phyloP scores from a whole-genome alignment of 2,329 filamentous ascomycete genomes.

The Fusarium udum region DNA sequence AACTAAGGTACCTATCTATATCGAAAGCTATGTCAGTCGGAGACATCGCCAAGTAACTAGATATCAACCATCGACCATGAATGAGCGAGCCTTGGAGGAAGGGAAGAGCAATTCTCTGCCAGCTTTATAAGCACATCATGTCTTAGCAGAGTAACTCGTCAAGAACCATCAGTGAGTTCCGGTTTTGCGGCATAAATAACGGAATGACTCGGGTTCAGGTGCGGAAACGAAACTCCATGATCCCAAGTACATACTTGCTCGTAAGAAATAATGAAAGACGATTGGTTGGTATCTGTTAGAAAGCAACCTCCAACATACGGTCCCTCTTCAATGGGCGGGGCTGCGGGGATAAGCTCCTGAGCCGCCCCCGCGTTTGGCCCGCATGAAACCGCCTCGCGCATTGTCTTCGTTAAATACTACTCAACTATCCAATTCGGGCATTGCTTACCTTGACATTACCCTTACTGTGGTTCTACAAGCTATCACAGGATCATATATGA shows the following conservation, averaged over 20 bases:
- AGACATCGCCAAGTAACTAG: background rate
- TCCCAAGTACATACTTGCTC: background rate
- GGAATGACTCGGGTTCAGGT: conserved; percentile 6
- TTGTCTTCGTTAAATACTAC: conserved; percentile 12
- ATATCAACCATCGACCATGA: background rate
- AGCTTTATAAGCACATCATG: background rate
- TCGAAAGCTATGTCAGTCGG: background rate
- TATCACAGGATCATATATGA: conserved; percentile 27
- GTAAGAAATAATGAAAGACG: conserved; percentile 4
- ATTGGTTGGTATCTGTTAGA: conserved; percentile 3
- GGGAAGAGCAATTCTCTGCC: background rate
- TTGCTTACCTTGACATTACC: background rate
- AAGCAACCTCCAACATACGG: background rate
- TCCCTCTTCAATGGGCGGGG: background rate
- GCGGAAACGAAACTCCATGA: conserved; percentile 10
- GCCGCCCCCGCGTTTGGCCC: conserved; percentile 26
- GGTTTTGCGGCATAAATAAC: conserved; percentile 8
- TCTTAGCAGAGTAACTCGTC: background rate
- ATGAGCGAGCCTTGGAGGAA: background rate
- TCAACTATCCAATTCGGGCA: background rate
- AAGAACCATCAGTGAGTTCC: background rate
- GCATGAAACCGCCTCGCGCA: conserved; percentile 22
- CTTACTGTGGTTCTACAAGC: background rate
- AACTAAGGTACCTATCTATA: background rate
- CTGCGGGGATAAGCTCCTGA: background rate